A percentile compares a stretch with the other conserved stretches of the same genome.
These are phyloP conservation scores for Angophora floribunda DNA, from an alignment of 345 rosid species.

Conservation along the genomic window DNA sequence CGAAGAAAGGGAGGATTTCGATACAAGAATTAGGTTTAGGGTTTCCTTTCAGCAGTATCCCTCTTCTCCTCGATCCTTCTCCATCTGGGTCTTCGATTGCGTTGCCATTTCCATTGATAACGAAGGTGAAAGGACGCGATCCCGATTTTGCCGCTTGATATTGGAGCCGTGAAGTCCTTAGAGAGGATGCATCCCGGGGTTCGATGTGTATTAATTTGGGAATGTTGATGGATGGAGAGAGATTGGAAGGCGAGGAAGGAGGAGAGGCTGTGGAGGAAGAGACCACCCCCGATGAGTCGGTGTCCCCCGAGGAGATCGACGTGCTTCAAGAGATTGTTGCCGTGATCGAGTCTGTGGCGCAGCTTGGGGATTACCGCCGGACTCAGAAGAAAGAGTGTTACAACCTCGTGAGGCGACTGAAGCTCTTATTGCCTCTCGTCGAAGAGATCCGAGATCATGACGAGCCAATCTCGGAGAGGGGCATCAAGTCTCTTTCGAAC, in stretches of 20 bases:
- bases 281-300: neutral
- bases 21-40: neutral
- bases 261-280: slow-evolving; percentile 11
- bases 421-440: slow-evolving; percentile 50
- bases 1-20: neutral
- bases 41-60: neutral
- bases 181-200: neutral
- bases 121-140: neutral
- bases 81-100: neutral
- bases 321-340: slow-evolving; percentile 25
- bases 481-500: slow-evolving; percentile 7
- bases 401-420: slow-evolving; percentile 52
- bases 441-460: slow-evolving; percentile 43
- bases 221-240: slow-evolving; percentile 24
- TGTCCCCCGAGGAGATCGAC: neutral
- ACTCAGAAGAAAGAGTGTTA: slow-evolving; percentile 55
- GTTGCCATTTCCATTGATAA: neutral
- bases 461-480: slow-evolving; percentile 7
- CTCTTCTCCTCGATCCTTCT: neutral
- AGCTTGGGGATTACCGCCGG: slow-evolving; percentile 34
- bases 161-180: neutral
- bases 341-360: slow-evolving; percentile 33
- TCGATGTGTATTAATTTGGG: neutral
- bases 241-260: slow-evolving; percentile 6
- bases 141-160: neutral